Percentiles rank a stretch among this genome's conserved stretches.
Conservation (phyloP, 140 eudicot genomes). For the Erigeron philadelphicus region DNA sequence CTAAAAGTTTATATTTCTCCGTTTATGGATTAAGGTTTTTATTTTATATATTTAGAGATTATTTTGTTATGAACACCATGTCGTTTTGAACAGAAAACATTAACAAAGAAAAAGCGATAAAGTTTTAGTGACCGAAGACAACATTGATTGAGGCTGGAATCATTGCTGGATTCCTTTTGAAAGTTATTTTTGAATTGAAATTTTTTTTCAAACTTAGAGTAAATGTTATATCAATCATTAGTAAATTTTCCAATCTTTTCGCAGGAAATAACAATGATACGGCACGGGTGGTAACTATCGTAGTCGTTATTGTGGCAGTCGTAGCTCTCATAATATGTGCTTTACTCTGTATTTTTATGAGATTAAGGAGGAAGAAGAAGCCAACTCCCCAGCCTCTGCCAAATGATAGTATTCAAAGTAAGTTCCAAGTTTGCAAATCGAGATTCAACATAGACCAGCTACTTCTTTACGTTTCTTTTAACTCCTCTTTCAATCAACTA, state of each 20-base stretch:
- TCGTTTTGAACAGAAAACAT: no score
- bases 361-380: background rate
- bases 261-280: background rate
- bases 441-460: no score
- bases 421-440: background rate
- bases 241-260: background rate
- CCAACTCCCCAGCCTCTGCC: background rate
- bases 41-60: no score
- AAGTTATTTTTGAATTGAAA: background rate
- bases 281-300: background rate
- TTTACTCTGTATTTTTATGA: background rate
- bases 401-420: background rate
- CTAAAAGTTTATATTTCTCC: no score
- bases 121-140: no score
- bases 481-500: background rate
- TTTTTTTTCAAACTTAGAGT: background rate
- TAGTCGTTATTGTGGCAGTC: constrained; percentile 1
- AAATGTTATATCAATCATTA: background rate
- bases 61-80: no score
- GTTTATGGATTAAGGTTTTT: no score
- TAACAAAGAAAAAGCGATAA: no score
- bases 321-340: background rate
- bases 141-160: no score
- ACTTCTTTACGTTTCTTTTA: background rate
- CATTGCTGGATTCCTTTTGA: no score